These are phyloP conservation scores for Schwanniomyces etchellsii DNA, from an alignment of 1,139 yeast genomes.

Conservation along the genomic window DNA sequence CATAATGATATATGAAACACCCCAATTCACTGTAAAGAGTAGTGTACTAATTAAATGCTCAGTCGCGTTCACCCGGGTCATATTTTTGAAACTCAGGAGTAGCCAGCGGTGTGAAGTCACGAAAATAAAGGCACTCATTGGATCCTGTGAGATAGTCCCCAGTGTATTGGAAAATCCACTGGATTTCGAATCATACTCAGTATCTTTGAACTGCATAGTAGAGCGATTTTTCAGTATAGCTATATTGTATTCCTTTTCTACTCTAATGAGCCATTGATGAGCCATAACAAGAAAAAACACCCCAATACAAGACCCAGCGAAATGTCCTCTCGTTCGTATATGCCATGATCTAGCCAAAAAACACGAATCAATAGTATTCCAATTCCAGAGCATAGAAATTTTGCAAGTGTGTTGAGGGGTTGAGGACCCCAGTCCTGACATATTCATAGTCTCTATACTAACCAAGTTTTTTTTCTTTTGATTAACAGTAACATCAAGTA, in stretches of 20 bases:
- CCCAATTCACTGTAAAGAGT: constrained; percentile 55
- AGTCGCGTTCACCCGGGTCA: constrained; percentile 26
- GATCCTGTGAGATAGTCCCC: constrained; percentile 27
- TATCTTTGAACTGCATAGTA: neutral
- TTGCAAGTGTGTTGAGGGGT: constrained; percentile 19
- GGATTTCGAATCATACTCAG: neutral
- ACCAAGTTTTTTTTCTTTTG: too few relatives aligned
- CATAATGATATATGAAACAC: constrained; percentile 60
- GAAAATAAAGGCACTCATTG: too few relatives aligned
- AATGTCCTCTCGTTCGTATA: constrained; percentile 49
- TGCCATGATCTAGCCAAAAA: constrained; percentile 65
- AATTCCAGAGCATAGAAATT: constrained; percentile 38
- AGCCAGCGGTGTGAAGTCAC: constrained; percentile 46
- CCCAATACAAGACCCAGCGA: constrained; percentile 70
- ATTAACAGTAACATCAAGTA: too few relatives aligned
- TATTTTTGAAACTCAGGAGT: constrained; percentile 9
- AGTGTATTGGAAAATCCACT: constrained; percentile 2
- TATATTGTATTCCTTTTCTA: constrained; percentile 50
- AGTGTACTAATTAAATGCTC: constrained; percentile 48
- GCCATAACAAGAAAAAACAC: constrained; percentile 52
- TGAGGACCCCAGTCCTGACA: too few relatives aligned
- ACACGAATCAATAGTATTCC: constrained; percentile 55
- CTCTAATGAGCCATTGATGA: constrained; percentile 53
- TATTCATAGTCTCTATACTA: too few relatives aligned
- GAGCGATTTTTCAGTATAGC: constrained; percentile 2